phyloP scores from a whole-genome alignment of 176 grass and related monocot species.

The Lolium multiflorum region DNA sequence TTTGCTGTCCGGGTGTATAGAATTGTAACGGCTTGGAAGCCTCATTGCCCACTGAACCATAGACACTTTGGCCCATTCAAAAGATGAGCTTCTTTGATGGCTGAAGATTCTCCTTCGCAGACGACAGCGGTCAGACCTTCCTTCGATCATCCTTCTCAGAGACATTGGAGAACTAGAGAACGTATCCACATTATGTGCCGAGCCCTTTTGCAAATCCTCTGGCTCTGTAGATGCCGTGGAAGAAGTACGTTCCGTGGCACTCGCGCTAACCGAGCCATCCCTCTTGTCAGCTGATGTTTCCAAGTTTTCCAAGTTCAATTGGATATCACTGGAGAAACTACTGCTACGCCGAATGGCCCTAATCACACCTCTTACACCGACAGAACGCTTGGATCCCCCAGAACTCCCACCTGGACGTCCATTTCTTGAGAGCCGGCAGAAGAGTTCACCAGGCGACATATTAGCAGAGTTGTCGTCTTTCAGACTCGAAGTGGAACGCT shows the following conservation, averaged over 20 bases:
- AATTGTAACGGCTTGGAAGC: constrained; percentile 56
- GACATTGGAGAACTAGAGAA: constrained; percentile 46
- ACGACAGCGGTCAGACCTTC: constrained; percentile 49
- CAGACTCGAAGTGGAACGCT: constrained; percentile 34
- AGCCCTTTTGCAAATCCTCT: constrained; percentile 25
- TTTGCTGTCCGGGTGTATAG: constrained; percentile 70
- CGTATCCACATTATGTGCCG: constrained; percentile 39
- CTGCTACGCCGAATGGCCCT: constrained; percentile 49
- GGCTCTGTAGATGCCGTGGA: constrained; percentile 32
- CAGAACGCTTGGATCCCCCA: constrained; percentile 48
- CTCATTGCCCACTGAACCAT: constrained; percentile 87
- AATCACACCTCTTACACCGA: constrained; percentile 35
- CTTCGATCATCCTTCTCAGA: constrained; percentile 59
- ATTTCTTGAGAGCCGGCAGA: constrained; percentile 39
- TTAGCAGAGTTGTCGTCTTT: constrained; percentile 20
- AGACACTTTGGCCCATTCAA: constrained; percentile 70
- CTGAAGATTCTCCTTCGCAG: constrained; percentile 66
- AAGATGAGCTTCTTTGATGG: constrained; percentile 69
- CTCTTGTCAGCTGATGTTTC: constrained; percentile 45
- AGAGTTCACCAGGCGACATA: constrained; percentile 16
- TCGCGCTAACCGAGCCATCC: constrained; percentile 42
- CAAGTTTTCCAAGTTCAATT: constrained; percentile 1
- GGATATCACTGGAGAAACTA: constrained; percentile 54
- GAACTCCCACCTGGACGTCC: constrained; percentile 32
- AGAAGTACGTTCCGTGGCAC: constrained; percentile 29